Percentiles rank a stretch among this genome's conserved stretches.
Conservation (phyloP, 2,329 filamentous ascomycete genomes). For the Tolypocladium paradoxum region DNA sequence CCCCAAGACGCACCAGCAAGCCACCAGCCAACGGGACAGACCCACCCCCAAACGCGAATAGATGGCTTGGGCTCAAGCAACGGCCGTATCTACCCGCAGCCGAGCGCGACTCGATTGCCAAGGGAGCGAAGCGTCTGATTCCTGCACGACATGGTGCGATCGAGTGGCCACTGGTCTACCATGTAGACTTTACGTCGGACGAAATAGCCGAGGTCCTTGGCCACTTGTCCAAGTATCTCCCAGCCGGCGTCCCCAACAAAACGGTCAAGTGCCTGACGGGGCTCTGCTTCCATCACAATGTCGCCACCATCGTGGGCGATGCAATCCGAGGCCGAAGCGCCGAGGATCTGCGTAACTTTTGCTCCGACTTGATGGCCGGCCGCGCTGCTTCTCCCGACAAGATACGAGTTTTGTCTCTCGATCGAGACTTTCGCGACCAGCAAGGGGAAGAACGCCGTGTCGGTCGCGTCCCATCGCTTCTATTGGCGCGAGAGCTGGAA, state of each 20-base stretch:
- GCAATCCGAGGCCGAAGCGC: slow-evolving; percentile 12
- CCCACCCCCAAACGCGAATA: slow-evolving; percentile 1
- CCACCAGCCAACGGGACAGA: neutral
- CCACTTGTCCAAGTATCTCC: slow-evolving; percentile 5
- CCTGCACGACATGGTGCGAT: slow-evolving; percentile 1
- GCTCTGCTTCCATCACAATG: slow-evolving; percentile 9
- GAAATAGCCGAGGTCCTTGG: slow-evolving; percentile 21
- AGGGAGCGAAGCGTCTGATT: slow-evolving; percentile 9
- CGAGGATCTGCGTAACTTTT: slow-evolving; percentile 20
- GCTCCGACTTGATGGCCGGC: slow-evolving; percentile 17
- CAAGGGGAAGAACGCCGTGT: slow-evolving; percentile 5
- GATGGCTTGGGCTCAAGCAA: slow-evolving; percentile 4
- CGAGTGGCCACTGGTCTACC: slow-evolving; percentile 15
- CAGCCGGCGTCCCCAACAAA: slow-evolving; percentile 3
- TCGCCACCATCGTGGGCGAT: slow-evolving; percentile 12
- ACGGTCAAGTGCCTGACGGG: slow-evolving; percentile 10
- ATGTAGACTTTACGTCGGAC: slow-evolving; percentile 33
- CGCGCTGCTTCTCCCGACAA: slow-evolving; percentile 4
- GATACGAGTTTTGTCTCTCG: slow-evolving; percentile 15
- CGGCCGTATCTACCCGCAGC: slow-evolving; percentile 15
- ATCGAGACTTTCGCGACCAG: slow-evolving; percentile 6
- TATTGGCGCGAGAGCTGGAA: slow-evolving; percentile 37
- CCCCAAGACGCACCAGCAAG: neutral
- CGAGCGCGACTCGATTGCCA: slow-evolving; percentile 16
- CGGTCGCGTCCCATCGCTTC: slow-evolving; percentile 25